Percentiles rank a stretch among this genome's conserved stretches.
Evolutionary conservation across 805 yeast species (phyloP).

Genomic region (Ogataea nitratoaversa): DNA sequence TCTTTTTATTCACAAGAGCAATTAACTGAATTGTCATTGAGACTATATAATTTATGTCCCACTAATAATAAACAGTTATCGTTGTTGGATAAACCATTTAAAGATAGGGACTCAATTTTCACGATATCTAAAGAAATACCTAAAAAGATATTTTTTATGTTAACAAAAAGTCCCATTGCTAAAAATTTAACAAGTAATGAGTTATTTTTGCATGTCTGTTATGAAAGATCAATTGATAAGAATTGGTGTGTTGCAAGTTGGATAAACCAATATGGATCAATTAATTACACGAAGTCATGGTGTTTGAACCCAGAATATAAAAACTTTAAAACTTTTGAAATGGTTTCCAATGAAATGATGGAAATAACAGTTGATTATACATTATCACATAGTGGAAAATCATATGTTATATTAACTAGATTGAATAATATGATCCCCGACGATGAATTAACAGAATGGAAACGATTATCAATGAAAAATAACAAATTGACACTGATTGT

Average conservation of each 20-base stretch:
- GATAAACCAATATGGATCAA: slow-evolving; percentile 78
- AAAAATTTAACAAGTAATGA: slow-evolving; percentile 54
- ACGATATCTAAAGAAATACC: slow-evolving; percentile 40
- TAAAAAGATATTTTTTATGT: slow-evolving; percentile 38
- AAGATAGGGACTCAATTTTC: slow-evolving; percentile 32
- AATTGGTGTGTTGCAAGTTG: slow-evolving; percentile 86
- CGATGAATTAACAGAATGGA: slow-evolving; percentile 79
- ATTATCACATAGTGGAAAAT: slow-evolving; percentile 44
- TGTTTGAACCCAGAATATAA: slow-evolving; percentile 34
- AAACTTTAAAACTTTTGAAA: slow-evolving; percentile 38
- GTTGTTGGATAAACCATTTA: too few species aligned
- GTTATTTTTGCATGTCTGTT: slow-evolving; percentile 77
- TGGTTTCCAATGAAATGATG: slow-evolving; percentile 67
- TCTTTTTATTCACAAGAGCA: slow-evolving; percentile 31
- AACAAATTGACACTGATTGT: slow-evolving; percentile 61
- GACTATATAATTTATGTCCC: slow-evolving; percentile 57
- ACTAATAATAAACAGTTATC: too few species aligned
- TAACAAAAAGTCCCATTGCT: slow-evolving; percentile 35
- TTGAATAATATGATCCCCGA: slow-evolving; percentile 73
- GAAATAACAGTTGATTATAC: slow-evolving; percentile 46
- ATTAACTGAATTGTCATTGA: slow-evolving; percentile 43
- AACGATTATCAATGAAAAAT: slow-evolving; percentile 57
- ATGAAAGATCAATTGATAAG: slow-evolving; percentile 74
- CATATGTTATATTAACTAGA: slow-evolving; percentile 64
- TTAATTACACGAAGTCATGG: slow-evolving; percentile 65